Base-by-base conservation (phyloP, 78 protist species). In the Goniomonas avonlea region DNA sequence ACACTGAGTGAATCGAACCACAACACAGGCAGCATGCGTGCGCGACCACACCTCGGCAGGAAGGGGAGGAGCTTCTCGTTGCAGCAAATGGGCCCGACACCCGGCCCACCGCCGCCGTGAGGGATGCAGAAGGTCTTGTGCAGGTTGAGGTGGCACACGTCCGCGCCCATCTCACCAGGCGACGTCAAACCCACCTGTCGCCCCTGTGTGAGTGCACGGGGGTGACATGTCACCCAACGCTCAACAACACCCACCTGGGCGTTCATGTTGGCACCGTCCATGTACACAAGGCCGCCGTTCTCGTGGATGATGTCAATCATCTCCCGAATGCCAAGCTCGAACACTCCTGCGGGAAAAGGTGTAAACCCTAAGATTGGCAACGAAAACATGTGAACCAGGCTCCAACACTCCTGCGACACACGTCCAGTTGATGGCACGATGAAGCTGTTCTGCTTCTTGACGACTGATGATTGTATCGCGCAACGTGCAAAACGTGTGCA, bases 41-140 rank as follows among this genome's bases (percentile, higher is more conserved):
- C 50, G 8, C 25, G 13, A 45, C 8, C 50, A 45, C 25, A 13
- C 50, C 50, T 13, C 25, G 88, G 86, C n/a, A 94, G 86, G 94
- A 77, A 90, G 25, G 93, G 94, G 3, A 83, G 80, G 39, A 92
- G 82, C 69, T 91, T 90, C 50, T 48, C n/a, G 53, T 21, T 50
- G 21, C 92, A 95, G 23, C 98, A 90, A 61, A 94, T 96, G 65
- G 99, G 98, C 34, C 97, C 99, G 94, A 93, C 89, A 58, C 98
- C 98, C 21, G 99, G 99, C 37, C 99, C 99, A 37, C 99, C 99
- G 43, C 99, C 99, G 68, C 99, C 99, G 82, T 96, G 99, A 23
- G 98, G 99, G 69, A 96, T 96, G 85, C 93, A 86, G 87, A 96
- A 93, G 39, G 99, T 94, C 90, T 96, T 96, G 94, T 96, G 99